phyloP scores from a whole-genome alignment of 352 stramenopile species.

The Globisporangium sylvaticum region DNA sequence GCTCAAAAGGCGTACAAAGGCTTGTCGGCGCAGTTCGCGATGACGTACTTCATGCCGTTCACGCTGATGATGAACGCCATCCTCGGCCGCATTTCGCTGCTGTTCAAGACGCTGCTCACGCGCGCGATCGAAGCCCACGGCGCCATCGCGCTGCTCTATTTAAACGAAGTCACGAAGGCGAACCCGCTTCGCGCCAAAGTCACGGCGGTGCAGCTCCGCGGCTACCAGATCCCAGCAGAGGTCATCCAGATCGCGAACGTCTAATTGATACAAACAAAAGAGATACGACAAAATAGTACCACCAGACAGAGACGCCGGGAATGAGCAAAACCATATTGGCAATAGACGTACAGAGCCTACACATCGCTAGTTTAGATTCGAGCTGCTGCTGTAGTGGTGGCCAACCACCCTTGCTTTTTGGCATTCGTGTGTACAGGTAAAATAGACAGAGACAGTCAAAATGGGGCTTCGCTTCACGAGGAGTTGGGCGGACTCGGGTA shows the following conservation, averaged over 20 bases:
- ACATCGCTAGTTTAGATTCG: not conserved
- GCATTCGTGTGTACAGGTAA: not conserved
- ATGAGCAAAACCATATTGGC: not conserved
- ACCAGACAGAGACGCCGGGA: not conserved
- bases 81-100: conserved; percentile 50
- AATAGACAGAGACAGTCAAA: not conserved
- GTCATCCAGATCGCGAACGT: conserved; percentile 55
- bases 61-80: conserved; percentile 76
- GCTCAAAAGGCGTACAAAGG: conserved; percentile 80
- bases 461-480: conserved; percentile 10
- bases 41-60: conserved; percentile 89
- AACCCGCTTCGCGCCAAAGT: conserved; percentile 74
- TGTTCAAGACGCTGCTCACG: conserved; percentile 63
- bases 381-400: not conserved
- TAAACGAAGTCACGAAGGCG: conserved; percentile 76
- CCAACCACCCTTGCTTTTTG: not conserved
- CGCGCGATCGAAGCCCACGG: conserved; percentile 63
- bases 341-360: conserved; percentile 3
- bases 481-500: conserved; percentile 39
- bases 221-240: conserved; percentile 50
- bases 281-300: not conserved
- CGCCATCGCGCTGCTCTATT: conserved; percentile 62
- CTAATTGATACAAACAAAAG: conserved; percentile 17
- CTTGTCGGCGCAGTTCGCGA: conserved; percentile 66
- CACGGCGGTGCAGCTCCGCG: conserved; percentile 63